A percentile compares a stretch with the other conserved stretches of the same genome.
These are phyloP conservation scores for Termitomyces bulborhizus DNA, from an alignment of 768 basidiomycete genomes.

Conservation along the genomic window DNA sequence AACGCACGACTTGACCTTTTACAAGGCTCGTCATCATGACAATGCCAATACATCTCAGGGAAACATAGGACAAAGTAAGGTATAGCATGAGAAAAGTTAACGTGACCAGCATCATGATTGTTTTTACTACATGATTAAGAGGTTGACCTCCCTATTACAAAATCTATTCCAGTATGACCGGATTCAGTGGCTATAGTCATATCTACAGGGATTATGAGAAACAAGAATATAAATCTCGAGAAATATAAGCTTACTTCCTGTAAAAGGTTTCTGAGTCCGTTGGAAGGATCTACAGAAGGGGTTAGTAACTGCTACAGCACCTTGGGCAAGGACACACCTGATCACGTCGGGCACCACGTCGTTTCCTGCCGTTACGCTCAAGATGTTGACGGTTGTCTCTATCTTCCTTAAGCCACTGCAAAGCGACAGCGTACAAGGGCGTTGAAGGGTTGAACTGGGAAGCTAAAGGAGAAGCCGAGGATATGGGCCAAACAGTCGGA, in stretches of 20 bases:
- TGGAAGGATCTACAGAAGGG: slow-evolving; percentile 42
- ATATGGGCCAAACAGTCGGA: slow-evolving; percentile 68
- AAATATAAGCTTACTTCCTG: slow-evolving; percentile 50
- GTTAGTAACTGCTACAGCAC: background rate
- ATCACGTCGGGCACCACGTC: slow-evolving; percentile 52
- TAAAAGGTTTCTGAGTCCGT: slow-evolving; percentile 84
- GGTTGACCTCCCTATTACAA: slow-evolving; percentile 13
- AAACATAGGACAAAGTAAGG: background rate
- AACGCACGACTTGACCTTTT: too few species aligned
- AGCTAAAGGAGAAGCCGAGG: slow-evolving; percentile 15
- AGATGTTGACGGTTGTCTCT: slow-evolving; percentile 55
- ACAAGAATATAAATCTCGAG: background rate
- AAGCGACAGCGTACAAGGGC: slow-evolving; percentile 63
- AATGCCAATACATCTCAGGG: background rate
- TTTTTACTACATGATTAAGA: background rate
- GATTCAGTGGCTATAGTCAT: slow-evolving; percentile 36
- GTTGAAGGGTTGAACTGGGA: slow-evolving; percentile 19
- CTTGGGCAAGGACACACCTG: slow-evolving; percentile 32
- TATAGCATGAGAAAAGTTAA: background rate
- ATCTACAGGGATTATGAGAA: slow-evolving; percentile 19
- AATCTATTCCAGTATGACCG: background rate
- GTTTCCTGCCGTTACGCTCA: slow-evolving; percentile 52
- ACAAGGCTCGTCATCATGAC: background rate
- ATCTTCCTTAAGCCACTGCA: slow-evolving; percentile 87
- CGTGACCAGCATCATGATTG: background rate